These are phyloP conservation scores for Coniochaeta ligniaria DNA, from an alignment of 2,329 filamentous ascomycete species.

Conservation along the genomic window DNA sequence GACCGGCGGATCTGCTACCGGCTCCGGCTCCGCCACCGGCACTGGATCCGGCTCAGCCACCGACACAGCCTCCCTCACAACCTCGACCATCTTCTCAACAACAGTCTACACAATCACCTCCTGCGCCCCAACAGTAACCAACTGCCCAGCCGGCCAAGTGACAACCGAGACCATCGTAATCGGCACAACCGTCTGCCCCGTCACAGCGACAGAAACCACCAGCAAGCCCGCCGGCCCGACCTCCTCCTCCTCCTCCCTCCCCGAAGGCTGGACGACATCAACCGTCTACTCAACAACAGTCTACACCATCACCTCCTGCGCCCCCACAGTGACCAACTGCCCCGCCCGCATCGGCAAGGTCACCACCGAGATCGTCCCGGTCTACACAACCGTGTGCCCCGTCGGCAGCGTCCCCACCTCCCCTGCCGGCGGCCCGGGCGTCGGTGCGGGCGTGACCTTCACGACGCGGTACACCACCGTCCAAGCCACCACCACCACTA, in stretches of 20 bases:
- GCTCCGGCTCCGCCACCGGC: not conserved
- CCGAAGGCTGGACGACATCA: constrained; percentile 13
- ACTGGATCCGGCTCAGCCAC: not conserved
- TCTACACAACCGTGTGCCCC: constrained; percentile 28
- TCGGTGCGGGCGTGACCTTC: not conserved
- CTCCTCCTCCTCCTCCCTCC: constrained; percentile 3
- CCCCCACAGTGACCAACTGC: constrained; percentile 27
- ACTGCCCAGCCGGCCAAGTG: constrained; percentile 18
- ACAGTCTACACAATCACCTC: constrained; percentile 25
- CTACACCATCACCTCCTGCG: constrained; percentile 24
- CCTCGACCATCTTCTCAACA: constrained; percentile 23
- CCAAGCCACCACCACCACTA: not conserved
- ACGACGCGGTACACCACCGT: not conserved
- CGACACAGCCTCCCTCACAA: constrained; percentile 11
- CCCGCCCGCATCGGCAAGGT: constrained; percentile 27
- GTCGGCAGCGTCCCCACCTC: constrained; percentile 3
- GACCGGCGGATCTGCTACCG: not conserved
- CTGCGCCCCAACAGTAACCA: constrained; percentile 18
- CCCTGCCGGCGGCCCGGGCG: not conserved
- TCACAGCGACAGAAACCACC: constrained; percentile 9
- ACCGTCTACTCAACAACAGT: constrained; percentile 24
- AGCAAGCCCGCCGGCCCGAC: not conserved
- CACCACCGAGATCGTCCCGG: constrained; percentile 22
- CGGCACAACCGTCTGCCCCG: constrained; percentile 24
- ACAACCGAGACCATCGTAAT: constrained; percentile 20